Conservation (phyloP, 345 rosid species). For the Barbarea vulgaris region DNA sequence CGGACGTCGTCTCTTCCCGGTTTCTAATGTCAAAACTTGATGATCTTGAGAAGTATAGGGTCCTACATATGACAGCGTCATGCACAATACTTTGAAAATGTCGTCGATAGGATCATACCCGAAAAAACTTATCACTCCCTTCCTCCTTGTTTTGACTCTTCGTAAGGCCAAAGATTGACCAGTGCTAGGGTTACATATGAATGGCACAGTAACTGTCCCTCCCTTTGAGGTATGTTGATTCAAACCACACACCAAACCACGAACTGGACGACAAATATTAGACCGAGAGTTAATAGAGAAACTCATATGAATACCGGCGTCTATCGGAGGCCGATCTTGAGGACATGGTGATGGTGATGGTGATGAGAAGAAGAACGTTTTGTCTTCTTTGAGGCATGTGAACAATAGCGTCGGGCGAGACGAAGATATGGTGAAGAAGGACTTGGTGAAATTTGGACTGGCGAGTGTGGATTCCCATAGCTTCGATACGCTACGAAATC, state of each 20-base stretch:
- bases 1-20: not conserved
- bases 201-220: not conserved
- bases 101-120: conserved; percentile 14
- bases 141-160: not conserved
- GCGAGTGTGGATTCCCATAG: not conserved
- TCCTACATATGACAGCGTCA: not conserved
- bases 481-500: conserved; percentile 18
- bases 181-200: conserved; percentile 33
- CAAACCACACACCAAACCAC: conserved; percentile 9
- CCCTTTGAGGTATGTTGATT: not conserved
- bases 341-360: not conserved
- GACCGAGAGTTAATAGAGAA: not conserved
- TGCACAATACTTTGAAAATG: conserved; percentile 1
- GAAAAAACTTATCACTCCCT: not conserved
- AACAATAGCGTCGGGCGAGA: conserved; percentile 8
- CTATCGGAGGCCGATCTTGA: not conserved
- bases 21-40: conserved; percentile 20
- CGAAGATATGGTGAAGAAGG: not conserved
- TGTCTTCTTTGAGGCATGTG: not conserved
- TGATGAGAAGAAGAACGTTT: conserved; percentile 8
- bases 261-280: not conserved
- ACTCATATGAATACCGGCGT: not conserved
- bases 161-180: not conserved
- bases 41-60: not conserved
- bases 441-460: not conserved